phyloP scores from a whole-genome alignment of 177 flowering plant species.

The Vitis hybrid region DNA sequence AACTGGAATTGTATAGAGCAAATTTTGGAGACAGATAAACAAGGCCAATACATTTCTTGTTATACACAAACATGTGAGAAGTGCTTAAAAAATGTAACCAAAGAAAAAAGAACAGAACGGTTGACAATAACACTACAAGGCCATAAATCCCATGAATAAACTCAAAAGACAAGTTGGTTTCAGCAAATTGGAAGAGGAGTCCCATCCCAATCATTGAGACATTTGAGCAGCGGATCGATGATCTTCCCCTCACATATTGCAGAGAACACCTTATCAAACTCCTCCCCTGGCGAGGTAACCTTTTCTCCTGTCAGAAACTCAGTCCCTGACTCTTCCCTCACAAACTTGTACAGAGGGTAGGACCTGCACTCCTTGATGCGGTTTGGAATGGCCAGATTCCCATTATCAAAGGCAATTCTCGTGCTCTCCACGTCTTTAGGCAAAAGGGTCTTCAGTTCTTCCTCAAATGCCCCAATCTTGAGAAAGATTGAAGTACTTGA shows the following conservation, averaged over 20 bases:
- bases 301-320: slow-evolving; percentile 57
- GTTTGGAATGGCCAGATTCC: slow-evolving; percentile 39
- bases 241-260: slow-evolving; percentile 51
- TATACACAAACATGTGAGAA: too few species aligned
- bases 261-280: slow-evolving; percentile 53
- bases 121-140: neutral
- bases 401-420: slow-evolving; percentile 40
- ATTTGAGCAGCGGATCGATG: slow-evolving; percentile 61
- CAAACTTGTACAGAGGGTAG: slow-evolving; percentile 59
- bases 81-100: too few species aligned
- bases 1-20: too few species aligned
- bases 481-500: slow-evolving; percentile 49
- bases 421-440: slow-evolving; percentile 66
- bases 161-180: neutral
- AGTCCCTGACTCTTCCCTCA: slow-evolving; percentile 55
- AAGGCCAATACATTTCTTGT: too few species aligned
- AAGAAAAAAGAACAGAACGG: too few species aligned
- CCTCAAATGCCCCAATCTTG: slow-evolving; percentile 63
- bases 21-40: too few species aligned
- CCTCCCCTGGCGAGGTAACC: slow-evolving; percentile 57
- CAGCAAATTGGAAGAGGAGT: slow-evolving; percentile 70
- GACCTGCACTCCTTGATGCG: slow-evolving; percentile 62
- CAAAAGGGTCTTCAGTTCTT: slow-evolving; percentile 52
- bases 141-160: neutral
- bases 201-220: slow-evolving; percentile 64